These are phyloP conservation scores for Melocanna baccifera DNA, from an alignment of 176 grass and related monocot genomes.

Conservation along the genomic window DNA sequence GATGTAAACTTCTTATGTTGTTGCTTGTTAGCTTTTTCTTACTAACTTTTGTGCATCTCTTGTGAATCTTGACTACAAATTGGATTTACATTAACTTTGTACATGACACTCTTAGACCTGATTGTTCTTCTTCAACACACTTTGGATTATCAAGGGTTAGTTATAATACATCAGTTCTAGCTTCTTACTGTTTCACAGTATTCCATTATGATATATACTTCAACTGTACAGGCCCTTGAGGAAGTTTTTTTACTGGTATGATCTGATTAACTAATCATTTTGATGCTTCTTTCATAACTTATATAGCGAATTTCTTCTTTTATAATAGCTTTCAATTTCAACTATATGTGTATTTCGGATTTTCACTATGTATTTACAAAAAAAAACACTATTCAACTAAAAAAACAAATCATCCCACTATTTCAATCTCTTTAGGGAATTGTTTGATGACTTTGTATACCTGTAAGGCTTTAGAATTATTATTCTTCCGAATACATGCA, in stretches of 20 bases:
- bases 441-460: constrained; percentile 28
- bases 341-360: not conserved
- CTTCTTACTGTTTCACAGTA: constrained; percentile 6
- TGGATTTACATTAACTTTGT: constrained; percentile 23
- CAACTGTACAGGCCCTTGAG: constrained; percentile 58
- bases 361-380: not conserved
- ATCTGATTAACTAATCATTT: constrained; percentile 8
- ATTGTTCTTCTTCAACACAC: constrained; percentile 88
- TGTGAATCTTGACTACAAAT: not conserved
- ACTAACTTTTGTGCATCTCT: constrained; percentile 17
- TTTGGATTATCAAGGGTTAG: constrained; percentile 84
- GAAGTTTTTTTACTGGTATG: constrained; percentile 95
- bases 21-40: constrained; percentile 13
- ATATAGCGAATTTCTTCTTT: not conserved
- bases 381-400: constrained; percentile 16
- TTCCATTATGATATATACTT: constrained; percentile 33
- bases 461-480: constrained; percentile 67
- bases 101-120: constrained; percentile 90
- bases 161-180: constrained; percentile 10
- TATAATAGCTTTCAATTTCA: constrained; percentile 9
- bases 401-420: not conserved
- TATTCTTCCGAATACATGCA: not conserved
- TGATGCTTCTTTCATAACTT: not conserved
- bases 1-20: not conserved
- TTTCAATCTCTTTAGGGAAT: not conserved